Evolutionary conservation across 768 basidiomycete species (phyloP), one percentile per base, ranked within the genome.

Genomic region (Mycena alexandri): DNA sequence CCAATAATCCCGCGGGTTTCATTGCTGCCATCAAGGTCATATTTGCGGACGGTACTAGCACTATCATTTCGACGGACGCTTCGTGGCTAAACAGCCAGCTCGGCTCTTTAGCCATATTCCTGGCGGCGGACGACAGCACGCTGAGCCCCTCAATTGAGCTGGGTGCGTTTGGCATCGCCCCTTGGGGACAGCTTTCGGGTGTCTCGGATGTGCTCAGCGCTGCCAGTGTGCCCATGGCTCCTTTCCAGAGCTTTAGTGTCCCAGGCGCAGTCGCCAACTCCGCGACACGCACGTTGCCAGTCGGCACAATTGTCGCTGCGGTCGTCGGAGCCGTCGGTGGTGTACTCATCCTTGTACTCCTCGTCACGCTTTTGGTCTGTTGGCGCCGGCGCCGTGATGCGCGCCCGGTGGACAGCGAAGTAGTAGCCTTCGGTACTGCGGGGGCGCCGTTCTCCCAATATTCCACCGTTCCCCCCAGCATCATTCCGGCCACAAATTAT

Each of bases 21-120:
- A 54, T 63, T 38, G 68, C 44, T 6, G 57, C 55, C 14, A 63
- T 69, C 25, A 29, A 53, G 16, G 33, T 68, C 42, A 7, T 29
- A 13, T 61, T 58, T 48, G 14, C 24, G 5, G 67, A 68, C 46
- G 62, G 62, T 8, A 52, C 56, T 11, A 64, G 48, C 61, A 41
- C 58, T n/a, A 38, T 63, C 47, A 38, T 68, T 6, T 44, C 13
- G 14, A 62, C 67, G 29, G 61, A 68, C 34, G 34, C 61, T 1
- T 62, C 67, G n/a, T 68, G 67, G 67, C 43, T 53, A 0, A 29
- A 14, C 3, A 25, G 33, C 44, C 24, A 42, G 33, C 13, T 33
- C 13, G 14, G n/a, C 2, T 34, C 47, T 16, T 8, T 43, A 10
- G 14, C 55, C n/a, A 13, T 19, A 14, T 68, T 68, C 25, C 61